A percentile compares a stretch with the other conserved stretches of the same genome.
phyloP scores from a whole-genome alignment of 257 asterid species.

The Primulina tabacum region DNA sequence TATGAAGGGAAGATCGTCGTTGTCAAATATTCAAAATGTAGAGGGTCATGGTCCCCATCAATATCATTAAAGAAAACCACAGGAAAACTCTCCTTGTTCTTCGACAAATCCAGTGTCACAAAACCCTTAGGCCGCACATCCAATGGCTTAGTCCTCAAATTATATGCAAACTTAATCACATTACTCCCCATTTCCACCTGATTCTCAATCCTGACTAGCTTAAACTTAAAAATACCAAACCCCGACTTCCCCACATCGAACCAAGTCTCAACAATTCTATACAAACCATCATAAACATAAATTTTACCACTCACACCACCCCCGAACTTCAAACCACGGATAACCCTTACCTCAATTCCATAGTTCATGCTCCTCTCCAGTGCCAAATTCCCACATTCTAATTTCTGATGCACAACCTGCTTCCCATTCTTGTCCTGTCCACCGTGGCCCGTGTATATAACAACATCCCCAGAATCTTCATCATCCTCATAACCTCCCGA shows the following conservation, averaged over 20 bases:
- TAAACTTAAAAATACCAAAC: constrained; percentile 72
- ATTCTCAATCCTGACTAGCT: constrained; percentile 62
- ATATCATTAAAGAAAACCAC: constrained; percentile 65
- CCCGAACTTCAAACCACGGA: constrained; percentile 67
- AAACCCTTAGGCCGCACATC: constrained; percentile 58
- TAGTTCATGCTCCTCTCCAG: constrained; percentile 80
- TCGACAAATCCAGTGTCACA: constrained; percentile 56
- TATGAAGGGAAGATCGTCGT: constrained; percentile 50
- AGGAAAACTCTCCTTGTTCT: constrained; percentile 53
- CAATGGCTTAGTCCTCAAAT: constrained; percentile 46
- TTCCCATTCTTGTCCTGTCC: constrained; percentile 66
- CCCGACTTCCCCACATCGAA: constrained; percentile 78
- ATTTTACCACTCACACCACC: constrained; percentile 69
- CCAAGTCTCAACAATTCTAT: constrained; percentile 63
- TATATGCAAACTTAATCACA: constrained; percentile 46
- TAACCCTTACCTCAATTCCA: constrained; percentile 78
- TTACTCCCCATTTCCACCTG: constrained; percentile 74
- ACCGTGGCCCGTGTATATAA: constrained; percentile 81
- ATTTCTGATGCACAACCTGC: constrained; percentile 71
- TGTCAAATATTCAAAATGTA: constrained; percentile 45
- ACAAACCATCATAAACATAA: constrained; percentile 82
- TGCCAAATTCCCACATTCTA: constrained; percentile 73
- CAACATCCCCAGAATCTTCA: constrained; percentile 68
- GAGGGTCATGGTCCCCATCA: constrained; percentile 57
- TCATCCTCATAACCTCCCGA: constrained; percentile 95